Conservation (phyloP, 1,139 yeast species). For the Blastobotrys serpentis region DNA sequence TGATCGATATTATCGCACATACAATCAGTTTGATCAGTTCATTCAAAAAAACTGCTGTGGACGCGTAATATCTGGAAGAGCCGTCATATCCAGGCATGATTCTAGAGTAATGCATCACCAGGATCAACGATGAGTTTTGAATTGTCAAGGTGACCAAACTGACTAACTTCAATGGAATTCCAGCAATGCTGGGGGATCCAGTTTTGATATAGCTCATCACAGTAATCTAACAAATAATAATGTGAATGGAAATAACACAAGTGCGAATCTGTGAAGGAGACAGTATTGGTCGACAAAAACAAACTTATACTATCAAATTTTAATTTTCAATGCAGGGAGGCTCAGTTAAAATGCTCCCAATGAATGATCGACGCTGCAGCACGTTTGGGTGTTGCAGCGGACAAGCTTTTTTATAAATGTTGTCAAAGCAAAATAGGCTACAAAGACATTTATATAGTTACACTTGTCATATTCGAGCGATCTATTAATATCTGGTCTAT, state of each 20-base stretch:
- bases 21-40: slow-evolving; percentile 41
- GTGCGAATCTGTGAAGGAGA: neutral
- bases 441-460: too few relatives aligned
- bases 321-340: slow-evolving; percentile 1
- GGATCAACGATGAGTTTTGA: slow-evolving; percentile 40
- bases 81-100: slow-evolving; percentile 41
- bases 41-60: slow-evolving; percentile 45
- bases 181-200: slow-evolving; percentile 24
- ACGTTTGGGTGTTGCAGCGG: neutral
- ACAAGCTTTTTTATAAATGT: too few relatives aligned
- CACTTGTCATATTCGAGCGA: too few relatives aligned
- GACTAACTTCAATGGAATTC: slow-evolving; percentile 35
- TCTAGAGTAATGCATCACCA: slow-evolving; percentile 46
- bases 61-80: slow-evolving; percentile 38
- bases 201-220: slow-evolving; percentile 7
- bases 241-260: neutral
- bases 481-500: too few relatives aligned
- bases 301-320: too few relatives aligned
- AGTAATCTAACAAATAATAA: neutral
- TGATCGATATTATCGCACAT: slow-evolving; percentile 30
- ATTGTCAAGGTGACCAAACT: slow-evolving; percentile 38
- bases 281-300: neutral
- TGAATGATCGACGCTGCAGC: neutral
- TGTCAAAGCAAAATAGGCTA: too few relatives aligned
- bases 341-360: neutral